These are phyloP conservation scores for Oryza australiensis DNA, from an alignment of 176 grass and related monocot genomes.

Conservation along the genomic window DNA sequence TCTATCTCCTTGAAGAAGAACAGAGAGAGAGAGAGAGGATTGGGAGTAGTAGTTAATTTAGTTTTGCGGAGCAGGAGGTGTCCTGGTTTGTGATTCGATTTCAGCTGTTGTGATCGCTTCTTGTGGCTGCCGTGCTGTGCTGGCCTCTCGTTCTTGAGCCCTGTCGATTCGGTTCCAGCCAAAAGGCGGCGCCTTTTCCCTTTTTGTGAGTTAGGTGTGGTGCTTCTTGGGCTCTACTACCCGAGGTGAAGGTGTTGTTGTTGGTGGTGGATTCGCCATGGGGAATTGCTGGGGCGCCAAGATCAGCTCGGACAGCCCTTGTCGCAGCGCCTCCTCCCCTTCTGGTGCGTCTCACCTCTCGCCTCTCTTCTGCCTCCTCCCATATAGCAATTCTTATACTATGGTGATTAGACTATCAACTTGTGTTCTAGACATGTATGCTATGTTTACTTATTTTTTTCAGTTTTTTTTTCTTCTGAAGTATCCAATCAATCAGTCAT, in stretches of 20 bases:
- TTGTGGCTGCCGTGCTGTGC: neutral
- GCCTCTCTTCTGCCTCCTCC: neutral
- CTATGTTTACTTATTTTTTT: neutral
- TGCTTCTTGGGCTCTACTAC: neutral
- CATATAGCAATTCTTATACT: neutral
- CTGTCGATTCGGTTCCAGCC: neutral
- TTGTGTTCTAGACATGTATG: neutral
- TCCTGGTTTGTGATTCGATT: neutral
- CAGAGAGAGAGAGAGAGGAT: neutral
- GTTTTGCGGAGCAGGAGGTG: neutral
- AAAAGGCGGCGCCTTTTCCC: neutral
- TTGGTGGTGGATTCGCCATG: conserved; percentile 35
- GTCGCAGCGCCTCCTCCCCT: conserved; percentile 19
- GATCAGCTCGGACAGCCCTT: conserved; percentile 67
- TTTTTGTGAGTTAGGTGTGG: neutral
- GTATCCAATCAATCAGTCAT: neutral
- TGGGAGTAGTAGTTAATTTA: neutral
- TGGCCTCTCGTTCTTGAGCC: neutral
- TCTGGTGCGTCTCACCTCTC: conserved; percentile 24
- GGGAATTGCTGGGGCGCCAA: conserved; percentile 75
- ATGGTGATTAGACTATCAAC: neutral
- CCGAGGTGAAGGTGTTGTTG: neutral
- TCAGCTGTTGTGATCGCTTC: neutral
- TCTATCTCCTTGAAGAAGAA: neutral
- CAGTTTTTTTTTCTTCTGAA: neutral